Conservation (phyloP, 202 grass and related monocot genomes). For the Panicum virgatum region DNA sequence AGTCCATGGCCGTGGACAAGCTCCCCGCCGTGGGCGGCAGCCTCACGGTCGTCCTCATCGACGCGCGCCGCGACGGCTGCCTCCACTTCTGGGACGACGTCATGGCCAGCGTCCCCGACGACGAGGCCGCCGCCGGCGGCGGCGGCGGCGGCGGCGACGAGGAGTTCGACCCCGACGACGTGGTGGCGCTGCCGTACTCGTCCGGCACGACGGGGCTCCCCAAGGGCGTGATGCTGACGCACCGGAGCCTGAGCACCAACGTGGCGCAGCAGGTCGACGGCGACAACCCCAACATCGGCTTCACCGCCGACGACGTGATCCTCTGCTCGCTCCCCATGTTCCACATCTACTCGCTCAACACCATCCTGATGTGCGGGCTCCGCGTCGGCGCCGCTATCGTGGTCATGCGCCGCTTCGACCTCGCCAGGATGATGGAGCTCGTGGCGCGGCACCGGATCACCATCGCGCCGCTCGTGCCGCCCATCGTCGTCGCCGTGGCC, state of each 20-base stretch:
- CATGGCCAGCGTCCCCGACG: constrained; percentile 16
- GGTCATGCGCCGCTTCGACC: constrained; percentile 73
- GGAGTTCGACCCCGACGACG: constrained; percentile 65
- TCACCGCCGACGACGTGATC: constrained; percentile 57
- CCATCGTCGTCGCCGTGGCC: constrained; percentile 64
- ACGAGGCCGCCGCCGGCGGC: background rate
- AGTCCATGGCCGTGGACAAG: constrained; percentile 63
- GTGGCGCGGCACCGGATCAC: constrained; percentile 54
- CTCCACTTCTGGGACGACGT: constrained; percentile 64
- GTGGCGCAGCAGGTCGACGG: constrained; percentile 89
- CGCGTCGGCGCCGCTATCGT: constrained; percentile 61
- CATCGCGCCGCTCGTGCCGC: constrained; percentile 70
- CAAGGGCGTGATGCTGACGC: constrained; percentile 88
- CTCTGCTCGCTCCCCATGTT: constrained; percentile 79
- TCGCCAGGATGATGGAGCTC: constrained; percentile 59
- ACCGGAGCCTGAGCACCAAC: constrained; percentile 73
- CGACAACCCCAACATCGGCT: constrained; percentile 67
- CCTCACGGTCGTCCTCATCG: constrained; percentile 52
- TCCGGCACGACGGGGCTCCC: constrained; percentile 82
- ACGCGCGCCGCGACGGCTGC: constrained; percentile 49
- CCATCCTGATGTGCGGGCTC: constrained; percentile 69
- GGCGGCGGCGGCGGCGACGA: background rate
- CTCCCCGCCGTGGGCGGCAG: constrained; percentile 28
- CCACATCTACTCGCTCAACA: constrained; percentile 80
- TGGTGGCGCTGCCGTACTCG: constrained; percentile 75